These are phyloP conservation scores for Catunica adiposa DNA, from an alignment of 2,329 filamentous ascomycete species.

Conservation along the genomic window DNA sequence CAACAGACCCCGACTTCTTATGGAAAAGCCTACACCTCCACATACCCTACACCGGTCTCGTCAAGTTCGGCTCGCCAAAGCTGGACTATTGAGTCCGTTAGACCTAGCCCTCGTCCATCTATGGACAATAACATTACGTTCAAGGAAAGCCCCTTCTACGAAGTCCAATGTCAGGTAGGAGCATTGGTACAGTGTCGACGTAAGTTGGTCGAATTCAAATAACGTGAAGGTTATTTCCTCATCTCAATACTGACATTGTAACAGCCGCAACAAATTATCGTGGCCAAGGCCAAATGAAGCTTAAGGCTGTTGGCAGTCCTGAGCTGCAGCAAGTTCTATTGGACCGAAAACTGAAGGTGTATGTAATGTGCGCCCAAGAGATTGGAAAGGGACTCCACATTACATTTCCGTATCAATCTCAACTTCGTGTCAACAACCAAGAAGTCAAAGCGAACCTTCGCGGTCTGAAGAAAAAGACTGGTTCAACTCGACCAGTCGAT, in stretches of 20 bases:
- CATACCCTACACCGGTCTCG: not conserved
- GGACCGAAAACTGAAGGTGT: slow-evolving; percentile 50
- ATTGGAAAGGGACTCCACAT: slow-evolving; percentile 53
- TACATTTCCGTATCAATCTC: slow-evolving; percentile 79
- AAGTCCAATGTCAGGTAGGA: not conserved
- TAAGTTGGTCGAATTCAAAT: not conserved
- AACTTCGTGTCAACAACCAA: slow-evolving; percentile 75
- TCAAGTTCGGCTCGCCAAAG: not conserved
- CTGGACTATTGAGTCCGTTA: not conserved
- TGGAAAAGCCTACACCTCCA: not conserved
- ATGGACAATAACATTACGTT: not conserved
- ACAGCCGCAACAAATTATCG: not conserved
- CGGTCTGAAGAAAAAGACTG: slow-evolving; percentile 88
- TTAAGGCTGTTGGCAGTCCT: slow-evolving; percentile 35
- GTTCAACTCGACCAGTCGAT: slow-evolving; percentile 84
- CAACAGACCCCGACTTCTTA: not conserved
- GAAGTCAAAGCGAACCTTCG: slow-evolving; percentile 88
- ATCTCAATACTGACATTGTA: not conserved
- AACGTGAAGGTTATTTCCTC: not conserved
- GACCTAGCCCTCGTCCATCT: not conserved
- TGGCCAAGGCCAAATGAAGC: slow-evolving; percentile 42
- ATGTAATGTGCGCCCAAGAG: slow-evolving; percentile 69
- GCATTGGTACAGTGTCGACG: not conserved
- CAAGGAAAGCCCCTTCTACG: slow-evolving; percentile 1
- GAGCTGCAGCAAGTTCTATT: slow-evolving; percentile 37